These are phyloP conservation scores for Aspergillus sp. DNA, from an alignment of 2,329 filamentous ascomycete species.

Conservation along the genomic window DNA sequence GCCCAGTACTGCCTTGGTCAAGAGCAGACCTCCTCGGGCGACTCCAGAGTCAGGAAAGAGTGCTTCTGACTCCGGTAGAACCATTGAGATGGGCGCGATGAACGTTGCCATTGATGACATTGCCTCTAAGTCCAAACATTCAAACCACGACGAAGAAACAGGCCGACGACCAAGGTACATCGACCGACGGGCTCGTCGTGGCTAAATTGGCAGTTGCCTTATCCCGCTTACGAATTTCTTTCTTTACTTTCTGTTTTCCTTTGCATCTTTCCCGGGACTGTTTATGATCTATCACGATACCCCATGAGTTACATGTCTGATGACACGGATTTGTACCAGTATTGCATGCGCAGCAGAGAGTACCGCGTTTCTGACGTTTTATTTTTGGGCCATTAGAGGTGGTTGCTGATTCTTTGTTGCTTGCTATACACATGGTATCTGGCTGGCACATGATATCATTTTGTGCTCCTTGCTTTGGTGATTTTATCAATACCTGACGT, in stretches of 20 bases:
- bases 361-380: neutral
- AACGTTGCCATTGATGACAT: constrained; percentile 19
- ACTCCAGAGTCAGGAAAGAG: constrained; percentile 20
- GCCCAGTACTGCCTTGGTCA: constrained; percentile 11
- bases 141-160: constrained; percentile 19
- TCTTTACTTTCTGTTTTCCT: neutral
- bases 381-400: neutral
- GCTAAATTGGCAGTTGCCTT: constrained; percentile 11
- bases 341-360: constrained; percentile 1
- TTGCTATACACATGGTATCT: constrained; percentile 4
- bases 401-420: constrained; percentile 5
- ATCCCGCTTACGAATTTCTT: neutral
- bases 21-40: constrained; percentile 14
- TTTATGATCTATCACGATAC: constrained; percentile 22
- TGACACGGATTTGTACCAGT: constrained; percentile 5
- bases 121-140: constrained; percentile 17
- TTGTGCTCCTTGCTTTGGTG: constrained; percentile 5
- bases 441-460: constrained; percentile 21
- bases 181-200: constrained; percentile 31
- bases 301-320: constrained; percentile 18
- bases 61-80: constrained; percentile 11
- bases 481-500: neutral
- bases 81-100: constrained; percentile 6
- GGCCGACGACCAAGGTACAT: constrained; percentile 34
- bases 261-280: neutral